phyloP scores from a whole-genome alignment of 2,329 filamentous ascomycete genomes.

The Cladosporium sp. region DNA sequence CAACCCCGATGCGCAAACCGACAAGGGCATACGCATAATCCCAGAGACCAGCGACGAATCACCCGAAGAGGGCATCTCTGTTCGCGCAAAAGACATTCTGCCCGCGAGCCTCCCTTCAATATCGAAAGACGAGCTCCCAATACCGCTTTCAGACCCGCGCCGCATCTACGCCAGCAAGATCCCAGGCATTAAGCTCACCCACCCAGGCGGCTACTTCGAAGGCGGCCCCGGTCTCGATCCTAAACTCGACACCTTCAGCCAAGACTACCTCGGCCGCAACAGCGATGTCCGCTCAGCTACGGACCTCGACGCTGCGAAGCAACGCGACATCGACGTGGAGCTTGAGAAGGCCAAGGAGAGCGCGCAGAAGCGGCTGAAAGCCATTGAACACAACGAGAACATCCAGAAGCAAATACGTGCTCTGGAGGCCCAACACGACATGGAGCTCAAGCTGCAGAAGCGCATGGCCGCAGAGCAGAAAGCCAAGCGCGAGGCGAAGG shows the following conservation, averaged over 20 bases:
- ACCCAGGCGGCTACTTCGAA: conserved; percentile 50
- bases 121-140: conserved; percentile 42
- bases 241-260: conserved; percentile 42
- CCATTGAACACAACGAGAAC: conserved; percentile 44
- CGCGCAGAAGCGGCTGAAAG: conserved; percentile 40
- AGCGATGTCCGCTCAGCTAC: conserved; percentile 38
- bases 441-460: conserved; percentile 49
- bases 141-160: conserved; percentile 46
- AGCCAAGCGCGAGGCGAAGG: conserved; percentile 40
- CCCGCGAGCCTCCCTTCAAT: conserved; percentile 33
- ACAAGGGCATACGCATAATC: conserved; percentile 33
- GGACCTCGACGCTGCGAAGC: conserved; percentile 40
- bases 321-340: conserved; percentile 34
- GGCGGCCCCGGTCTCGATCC: conserved; percentile 49
- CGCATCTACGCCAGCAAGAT: conserved; percentile 47
- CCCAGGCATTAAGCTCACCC: conserved; percentile 49
- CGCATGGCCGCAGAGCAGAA: conserved; percentile 44
- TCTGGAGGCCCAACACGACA: conserved; percentile 47
- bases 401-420: conserved; percentile 48
- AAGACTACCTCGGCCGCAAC: conserved; percentile 44
- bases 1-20: conserved; percentile 29
- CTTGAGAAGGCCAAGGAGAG: conserved; percentile 38
- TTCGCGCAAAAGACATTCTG: conserved; percentile 33
- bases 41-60: conserved; percentile 33
- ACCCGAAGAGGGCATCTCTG: conserved; percentile 31